Evolutionary conservation across 768 basidiomycete species (phyloP).

Genomic region (Lactarius trivialis): DNA sequence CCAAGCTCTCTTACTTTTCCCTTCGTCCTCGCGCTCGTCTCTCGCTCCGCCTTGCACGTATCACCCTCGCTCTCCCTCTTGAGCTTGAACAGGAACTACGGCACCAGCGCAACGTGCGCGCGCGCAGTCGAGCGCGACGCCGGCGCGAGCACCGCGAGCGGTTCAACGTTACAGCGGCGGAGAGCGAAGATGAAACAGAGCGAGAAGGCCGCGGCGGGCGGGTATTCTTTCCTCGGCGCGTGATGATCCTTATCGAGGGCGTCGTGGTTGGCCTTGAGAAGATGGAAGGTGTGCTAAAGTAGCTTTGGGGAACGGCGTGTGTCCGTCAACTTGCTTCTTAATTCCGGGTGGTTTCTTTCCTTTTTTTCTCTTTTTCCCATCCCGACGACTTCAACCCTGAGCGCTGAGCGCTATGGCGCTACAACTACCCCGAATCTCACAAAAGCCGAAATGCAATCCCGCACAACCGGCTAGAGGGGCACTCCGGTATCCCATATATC

Average conservation of each 20-base stretch:
- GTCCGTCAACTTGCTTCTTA: background rate
- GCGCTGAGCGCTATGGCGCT: background rate
- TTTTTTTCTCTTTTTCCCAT: background rate
- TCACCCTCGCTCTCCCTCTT: constrained; percentile 68
- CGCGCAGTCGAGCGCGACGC: constrained; percentile 24
- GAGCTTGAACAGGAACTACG: constrained; percentile 64
- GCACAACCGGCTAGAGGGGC: background rate
- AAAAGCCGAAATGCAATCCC: background rate
- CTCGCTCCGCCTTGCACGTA: constrained; percentile 69
- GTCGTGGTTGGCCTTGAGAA: constrained; percentile 57
- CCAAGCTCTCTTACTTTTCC: constrained; percentile 71
- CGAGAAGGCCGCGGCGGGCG: constrained; percentile 21
- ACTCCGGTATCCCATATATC: background rate
- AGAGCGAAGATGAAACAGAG: constrained; percentile 25
- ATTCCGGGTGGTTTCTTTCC: background rate
- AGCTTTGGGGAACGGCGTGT: background rate
- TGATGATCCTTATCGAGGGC: constrained; percentile 54
- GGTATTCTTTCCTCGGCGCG: constrained; percentile 46
- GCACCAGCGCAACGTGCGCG: constrained; percentile 33
- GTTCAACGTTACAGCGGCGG: constrained; percentile 13
- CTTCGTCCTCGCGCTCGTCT: constrained; percentile 68
- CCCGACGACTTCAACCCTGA: background rate
- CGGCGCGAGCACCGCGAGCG: constrained; percentile 18
- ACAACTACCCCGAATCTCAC: background rate
- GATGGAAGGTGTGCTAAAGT: constrained; percentile 48